Evolutionary conservation across 768 basidiomycete species (phyloP), one percentile per base, ranked within the genome.

Genomic region (Hypholoma sublateritium): DNA sequence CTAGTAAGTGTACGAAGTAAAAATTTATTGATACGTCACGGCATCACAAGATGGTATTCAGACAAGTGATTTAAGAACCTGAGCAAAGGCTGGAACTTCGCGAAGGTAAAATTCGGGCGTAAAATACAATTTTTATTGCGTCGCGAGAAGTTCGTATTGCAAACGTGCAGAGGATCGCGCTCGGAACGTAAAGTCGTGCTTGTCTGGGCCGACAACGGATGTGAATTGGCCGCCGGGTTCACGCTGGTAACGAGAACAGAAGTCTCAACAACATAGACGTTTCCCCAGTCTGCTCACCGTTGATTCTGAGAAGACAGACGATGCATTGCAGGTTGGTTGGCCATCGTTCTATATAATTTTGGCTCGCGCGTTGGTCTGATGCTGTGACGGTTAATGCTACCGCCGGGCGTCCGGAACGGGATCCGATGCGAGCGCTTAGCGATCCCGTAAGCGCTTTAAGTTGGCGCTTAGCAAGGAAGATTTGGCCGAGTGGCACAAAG

Each of bases 111-210:
- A 47, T 25, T 14, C 25, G 5, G 22, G 8, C 25, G 16, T 47
- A 47, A 47, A 28, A 24, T 17, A 47, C 22, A 24, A 25, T 25
- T 47, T 16, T 28, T 47, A 12, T 13, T n/a, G 46, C 25, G 22
- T 47, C 46, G 46, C 46, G 46, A 22, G 21, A 47, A 28, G 46
- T 47, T 28, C 25, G 11, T 28, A 5, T 7, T 11, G n/a, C 8
- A 22, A 47, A 47, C 46, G 46, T 47, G 46, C 46, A 47, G 46
- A 28, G 46, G 46, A 47, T 47, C 46, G 25, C 46, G 46, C 22
- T 47, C 12, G 22, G 46, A 47, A 47, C n/a, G 25, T 47, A 16
- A 12, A 28, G 12, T 25, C 46, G 43, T 12, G 43, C 43, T 32
- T 17, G 43, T 22, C n/a, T 44, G 43, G 46, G 25, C 22, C 25